Conservation (phyloP, 2,329 filamentous ascomycete species). For the Epichloe sibirici region DNA sequence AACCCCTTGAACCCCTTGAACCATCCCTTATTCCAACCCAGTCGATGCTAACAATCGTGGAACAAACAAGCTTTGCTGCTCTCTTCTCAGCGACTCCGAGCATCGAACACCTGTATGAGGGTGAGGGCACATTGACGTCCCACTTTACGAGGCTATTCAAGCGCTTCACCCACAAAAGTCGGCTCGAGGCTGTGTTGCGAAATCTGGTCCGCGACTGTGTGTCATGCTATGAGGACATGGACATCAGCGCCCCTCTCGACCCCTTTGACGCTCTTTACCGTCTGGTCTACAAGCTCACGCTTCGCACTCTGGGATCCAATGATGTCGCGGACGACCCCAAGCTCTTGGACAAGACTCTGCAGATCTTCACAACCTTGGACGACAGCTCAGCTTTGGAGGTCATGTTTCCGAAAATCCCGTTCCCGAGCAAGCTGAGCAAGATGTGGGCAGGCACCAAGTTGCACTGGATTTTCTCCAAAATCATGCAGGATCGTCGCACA, state of each 20-base stretch:
- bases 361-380: conserved; percentile 35
- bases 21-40: too few species aligned
- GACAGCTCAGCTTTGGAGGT: conserved; percentile 28
- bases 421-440: conserved; percentile 28
- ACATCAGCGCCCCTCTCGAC: conserved; percentile 19
- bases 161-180: conserved; percentile 25
- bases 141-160: conserved; percentile 18
- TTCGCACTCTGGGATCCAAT: conserved; percentile 39
- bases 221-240: background rate
- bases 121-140: conserved; percentile 10
- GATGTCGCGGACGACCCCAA: conserved; percentile 38
- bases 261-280: conserved; percentile 42
- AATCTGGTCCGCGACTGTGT: conserved; percentile 29
- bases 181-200: conserved; percentile 26
- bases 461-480: conserved; percentile 33
- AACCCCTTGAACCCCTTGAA: too few species aligned
- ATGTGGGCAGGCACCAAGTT: conserved; percentile 32
- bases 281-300: conserved; percentile 43
- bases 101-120: conserved; percentile 10
- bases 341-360: conserved; percentile 29
- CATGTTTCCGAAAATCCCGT: conserved; percentile 41
- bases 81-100: conserved; percentile 20
- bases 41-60: too few species aligned
- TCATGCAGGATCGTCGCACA: conserved; percentile 32
- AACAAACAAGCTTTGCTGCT: conserved; percentile 14